Evolutionary conservation across 192 early-diverging fungal species (phyloP).

Genomic region (Rhizophagus clarus): DNA sequence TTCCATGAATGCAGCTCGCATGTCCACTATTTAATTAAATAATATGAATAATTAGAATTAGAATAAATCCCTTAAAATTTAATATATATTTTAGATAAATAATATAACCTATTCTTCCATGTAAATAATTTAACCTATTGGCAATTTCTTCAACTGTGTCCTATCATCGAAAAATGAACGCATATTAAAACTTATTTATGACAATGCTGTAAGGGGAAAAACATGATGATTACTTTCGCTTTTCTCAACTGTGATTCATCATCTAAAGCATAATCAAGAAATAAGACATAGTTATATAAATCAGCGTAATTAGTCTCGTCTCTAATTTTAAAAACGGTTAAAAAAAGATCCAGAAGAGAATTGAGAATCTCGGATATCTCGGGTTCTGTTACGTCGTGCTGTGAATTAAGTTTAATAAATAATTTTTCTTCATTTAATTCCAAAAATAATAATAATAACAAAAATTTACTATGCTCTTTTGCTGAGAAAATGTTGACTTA

Average conservation of each 20-base stretch:
- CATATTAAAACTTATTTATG: not conserved
- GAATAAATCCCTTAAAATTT: not conserved
- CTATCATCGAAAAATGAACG: not conserved
- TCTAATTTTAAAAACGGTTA: constrained; percentile 4
- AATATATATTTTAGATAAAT: not conserved
- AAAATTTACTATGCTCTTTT: not conserved
- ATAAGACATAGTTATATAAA: constrained; percentile 6
- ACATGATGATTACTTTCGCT: not conserved
- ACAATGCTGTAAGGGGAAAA: not conserved
- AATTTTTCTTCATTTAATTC: not conserved
- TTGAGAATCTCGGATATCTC: not conserved
- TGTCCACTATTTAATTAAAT: constrained; percentile 9
- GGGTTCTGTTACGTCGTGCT: not conserved
- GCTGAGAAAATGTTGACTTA: not conserved
- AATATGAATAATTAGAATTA: not conserved
- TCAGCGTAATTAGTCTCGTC: constrained; percentile 16
- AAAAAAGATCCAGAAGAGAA: not conserved
- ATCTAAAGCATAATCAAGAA: constrained; percentile 10
- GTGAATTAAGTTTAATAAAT: not conserved
- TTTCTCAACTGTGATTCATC: not conserved
- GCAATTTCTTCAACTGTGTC: constrained; percentile 11
- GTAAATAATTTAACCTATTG: constrained; percentile 5
- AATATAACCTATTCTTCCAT: constrained; percentile 24
- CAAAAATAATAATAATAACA: not conserved
- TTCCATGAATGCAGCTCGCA: constrained; percentile 25